Percentiles rank a stretch among this genome's conserved stretches.
phyloP scores from a whole-genome alignment of 352 stramenopile species.

The Pythium utonaiense region DNA sequence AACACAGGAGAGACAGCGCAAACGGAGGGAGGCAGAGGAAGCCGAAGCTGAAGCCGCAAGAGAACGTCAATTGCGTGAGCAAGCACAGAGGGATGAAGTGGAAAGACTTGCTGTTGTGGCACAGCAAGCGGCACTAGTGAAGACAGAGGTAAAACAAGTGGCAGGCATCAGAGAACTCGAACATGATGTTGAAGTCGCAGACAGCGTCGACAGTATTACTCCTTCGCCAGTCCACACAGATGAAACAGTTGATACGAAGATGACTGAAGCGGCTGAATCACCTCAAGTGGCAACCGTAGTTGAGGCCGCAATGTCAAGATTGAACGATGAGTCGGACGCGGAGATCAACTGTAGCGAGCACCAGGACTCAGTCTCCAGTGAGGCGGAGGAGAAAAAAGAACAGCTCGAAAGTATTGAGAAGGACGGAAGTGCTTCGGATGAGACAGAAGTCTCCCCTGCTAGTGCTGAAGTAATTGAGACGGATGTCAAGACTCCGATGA shows the following conservation, averaged over 20 bases:
- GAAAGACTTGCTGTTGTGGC: not conserved
- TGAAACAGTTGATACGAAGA: too few relatives aligned
- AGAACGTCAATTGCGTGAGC: not conserved
- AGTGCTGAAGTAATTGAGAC: not conserved
- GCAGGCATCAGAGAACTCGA: too few relatives aligned
- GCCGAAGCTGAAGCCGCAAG: not conserved
- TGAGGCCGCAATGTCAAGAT: not conserved
- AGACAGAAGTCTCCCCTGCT: not conserved
- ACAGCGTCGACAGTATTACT: too few relatives aligned
- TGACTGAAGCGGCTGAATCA: too few relatives aligned
- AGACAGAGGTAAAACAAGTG: too few relatives aligned
- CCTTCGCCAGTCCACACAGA: too few relatives aligned
- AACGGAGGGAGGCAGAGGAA: constrained; percentile 8
- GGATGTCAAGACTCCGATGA: not conserved
- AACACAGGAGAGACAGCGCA: constrained; percentile 11
- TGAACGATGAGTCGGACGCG: not conserved
- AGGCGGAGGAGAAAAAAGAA: not conserved
- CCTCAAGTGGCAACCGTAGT: too few relatives aligned
- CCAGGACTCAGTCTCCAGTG: not conserved
- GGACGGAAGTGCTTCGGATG: not conserved
- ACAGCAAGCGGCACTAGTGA: not conserved
- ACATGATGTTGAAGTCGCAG: not conserved
- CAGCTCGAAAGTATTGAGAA: not conserved
- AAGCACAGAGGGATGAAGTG: not conserved
- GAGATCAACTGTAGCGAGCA: constrained; percentile 8